A percentile compares a stretch with the other conserved stretches of the same genome.
These are phyloP conservation scores for Ploettnerulaceae sp. DNA, from an alignment of 2,329 filamentous ascomycete species.

Conservation along the genomic window DNA sequence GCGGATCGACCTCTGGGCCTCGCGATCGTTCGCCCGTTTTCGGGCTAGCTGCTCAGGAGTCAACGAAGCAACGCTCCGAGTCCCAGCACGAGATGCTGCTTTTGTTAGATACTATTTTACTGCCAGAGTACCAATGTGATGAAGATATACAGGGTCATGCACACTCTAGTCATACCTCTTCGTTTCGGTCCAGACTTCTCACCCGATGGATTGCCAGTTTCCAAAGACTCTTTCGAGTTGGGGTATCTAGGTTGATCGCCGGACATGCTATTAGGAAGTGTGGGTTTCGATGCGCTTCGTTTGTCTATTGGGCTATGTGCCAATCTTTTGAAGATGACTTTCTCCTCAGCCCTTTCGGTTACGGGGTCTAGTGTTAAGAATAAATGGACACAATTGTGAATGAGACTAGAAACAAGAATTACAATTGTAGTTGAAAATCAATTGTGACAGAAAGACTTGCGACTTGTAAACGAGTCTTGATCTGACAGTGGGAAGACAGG, in stretches of 20 bases:
- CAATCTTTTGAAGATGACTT: neutral
- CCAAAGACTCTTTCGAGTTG: conserved; percentile 6
- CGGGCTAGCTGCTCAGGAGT: conserved; percentile 82
- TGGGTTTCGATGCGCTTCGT: neutral
- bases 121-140: neutral
- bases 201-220: conserved; percentile 2
- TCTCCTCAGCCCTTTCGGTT: neutral
- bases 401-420: too few species aligned
- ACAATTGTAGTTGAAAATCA: too few species aligned
- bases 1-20: conserved; percentile 82
- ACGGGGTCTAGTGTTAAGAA: too few species aligned
- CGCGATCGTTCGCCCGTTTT: conserved; percentile 86
- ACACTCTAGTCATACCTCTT: conserved; percentile 24
- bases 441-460: too few species aligned
- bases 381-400: too few species aligned
- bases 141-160: neutral
- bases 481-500: too few species aligned
- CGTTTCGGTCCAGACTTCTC: conserved; percentile 24
- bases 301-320: too few species aligned
- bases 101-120: conserved; percentile 15
- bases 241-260: conserved; percentile 11
- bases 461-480: too few species aligned
- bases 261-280: conserved; percentile 12
- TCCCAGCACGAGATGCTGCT: conserved; percentile 40
- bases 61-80: conserved; percentile 78